Evolutionary conservation across 257 asterid species (phyloP).

Genomic region (Solanum clarkiae): DNA sequence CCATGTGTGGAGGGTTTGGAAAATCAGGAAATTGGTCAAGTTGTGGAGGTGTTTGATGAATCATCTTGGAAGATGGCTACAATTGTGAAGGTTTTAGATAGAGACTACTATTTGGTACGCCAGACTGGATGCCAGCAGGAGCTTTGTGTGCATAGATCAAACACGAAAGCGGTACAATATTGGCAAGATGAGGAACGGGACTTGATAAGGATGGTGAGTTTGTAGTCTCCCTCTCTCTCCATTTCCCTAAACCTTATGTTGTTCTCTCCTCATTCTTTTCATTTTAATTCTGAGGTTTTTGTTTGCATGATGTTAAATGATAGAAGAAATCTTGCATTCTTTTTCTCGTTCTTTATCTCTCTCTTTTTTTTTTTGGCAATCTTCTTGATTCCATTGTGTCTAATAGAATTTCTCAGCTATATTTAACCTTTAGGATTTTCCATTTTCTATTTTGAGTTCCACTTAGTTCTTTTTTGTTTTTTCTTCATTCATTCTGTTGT

Average conservation of each 20-base stretch:
- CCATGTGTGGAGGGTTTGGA: slow-evolving; percentile 4
- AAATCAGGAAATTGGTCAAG: slow-evolving; percentile 22
- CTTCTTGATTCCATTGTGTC: neutral
- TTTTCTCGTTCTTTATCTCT: neutral
- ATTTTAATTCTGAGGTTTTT: neutral
- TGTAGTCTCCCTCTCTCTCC: neutral
- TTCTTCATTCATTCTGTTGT: neutral
- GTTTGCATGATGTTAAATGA: neutral
- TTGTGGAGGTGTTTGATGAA: slow-evolving; percentile 25
- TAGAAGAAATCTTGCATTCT: neutral
- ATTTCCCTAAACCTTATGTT: neutral
- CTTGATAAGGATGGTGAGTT: slow-evolving; percentile 22
- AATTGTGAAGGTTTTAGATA: slow-evolving; percentile 17
- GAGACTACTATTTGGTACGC: slow-evolving; percentile 11
- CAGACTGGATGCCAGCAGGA: slow-evolving; percentile 19
- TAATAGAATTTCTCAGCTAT: neutral
- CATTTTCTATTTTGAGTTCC: neutral
- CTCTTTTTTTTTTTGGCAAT: neutral
- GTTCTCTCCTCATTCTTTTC: neutral
- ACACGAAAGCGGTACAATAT: slow-evolving; percentile 14
- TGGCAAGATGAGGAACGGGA: slow-evolving; percentile 22
- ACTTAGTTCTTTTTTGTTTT: neutral
- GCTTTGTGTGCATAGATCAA: slow-evolving; percentile 12
- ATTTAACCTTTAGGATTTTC: neutral
- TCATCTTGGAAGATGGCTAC: slow-evolving; percentile 33